Evolutionary conservation across 495 filamentous ascomycete genomes (phyloP).

Genomic region (Daldinia loculata): DNA sequence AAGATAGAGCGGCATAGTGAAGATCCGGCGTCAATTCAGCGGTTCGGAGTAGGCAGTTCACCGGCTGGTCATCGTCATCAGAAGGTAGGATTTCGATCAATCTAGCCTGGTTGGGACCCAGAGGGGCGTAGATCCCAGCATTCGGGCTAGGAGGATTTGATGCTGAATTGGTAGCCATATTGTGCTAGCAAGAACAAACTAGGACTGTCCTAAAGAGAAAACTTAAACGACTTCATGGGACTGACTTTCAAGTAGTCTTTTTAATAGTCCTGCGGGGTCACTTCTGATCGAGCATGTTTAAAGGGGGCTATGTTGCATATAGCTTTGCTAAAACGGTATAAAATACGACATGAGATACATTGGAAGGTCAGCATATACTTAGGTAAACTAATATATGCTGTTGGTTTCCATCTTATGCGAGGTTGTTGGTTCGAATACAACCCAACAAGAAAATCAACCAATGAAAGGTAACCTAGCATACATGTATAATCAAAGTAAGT

Average conservation of each 20-base stretch:
- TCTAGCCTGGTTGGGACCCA: not conserved
- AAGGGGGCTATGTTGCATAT: not conserved
- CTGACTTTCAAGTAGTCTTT: not conserved
- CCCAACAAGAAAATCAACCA: too few species aligned
- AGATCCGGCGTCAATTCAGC: not conserved
- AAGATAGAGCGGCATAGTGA: not conserved
- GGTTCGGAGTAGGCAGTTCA: not conserved
- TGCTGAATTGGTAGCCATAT: not conserved
- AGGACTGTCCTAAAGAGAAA: not conserved
- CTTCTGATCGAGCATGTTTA: not conserved
- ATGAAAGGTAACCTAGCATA: too few species aligned
- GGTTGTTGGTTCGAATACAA: too few species aligned
- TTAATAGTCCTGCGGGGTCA: not conserved
- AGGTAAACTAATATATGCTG: too few species aligned
- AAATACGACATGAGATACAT: too few species aligned
- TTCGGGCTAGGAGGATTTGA: not conserved
- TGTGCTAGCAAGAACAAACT: not conserved
- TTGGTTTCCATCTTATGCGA: too few species aligned
- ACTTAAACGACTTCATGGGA: not conserved
- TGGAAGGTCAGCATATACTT: too few species aligned
- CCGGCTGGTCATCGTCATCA: not conserved
- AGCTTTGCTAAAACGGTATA: too few species aligned
- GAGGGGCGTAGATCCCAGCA: not conserved
- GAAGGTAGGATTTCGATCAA: not conserved
- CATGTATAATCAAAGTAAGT: too few species aligned